Evolutionary conservation across 2,329 filamentous ascomycete species (phyloP), one percentile per base, ranked within the genome.

Genomic region (Knoxdaviesia capensis): DNA sequence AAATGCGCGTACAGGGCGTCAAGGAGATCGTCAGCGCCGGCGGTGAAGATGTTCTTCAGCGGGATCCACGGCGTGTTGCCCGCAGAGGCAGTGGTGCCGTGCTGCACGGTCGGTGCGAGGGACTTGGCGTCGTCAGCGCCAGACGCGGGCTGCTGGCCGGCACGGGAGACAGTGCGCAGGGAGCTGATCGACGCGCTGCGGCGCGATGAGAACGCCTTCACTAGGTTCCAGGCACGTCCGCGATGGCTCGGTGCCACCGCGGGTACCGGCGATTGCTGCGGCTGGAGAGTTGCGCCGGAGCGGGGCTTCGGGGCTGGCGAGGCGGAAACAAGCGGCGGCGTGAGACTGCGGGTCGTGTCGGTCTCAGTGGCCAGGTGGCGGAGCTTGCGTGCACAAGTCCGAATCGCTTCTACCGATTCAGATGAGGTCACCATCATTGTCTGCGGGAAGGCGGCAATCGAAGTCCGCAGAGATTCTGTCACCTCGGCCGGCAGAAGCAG

Each of bases 1-100:
- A 75, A 58, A 49, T 76, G 70, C 0, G 71, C 71, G 49, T 74
- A 75, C 5, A 76, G 54, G 0, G 70, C 68, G 41, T 75, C 69
- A 49, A 70, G 73, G 5, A 74, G 62, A 48, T 68, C 66, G 46
- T 71, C 66, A 2, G 66, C 64, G 28, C 64, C 69, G 3, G 54
- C 49, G 1, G 65, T 62, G 50, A 76, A 74, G 41, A 75, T 62
- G 42, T 63, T 64, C 46, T 63, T 61, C 44, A 76, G 58, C 1
- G 63, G 51, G 4, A 50, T 49, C 66, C 66, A 69, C 2, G 60
- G 58, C 11, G 34, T 32, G 6, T 20, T 34, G 33, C 28, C 37
- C n/a, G 33, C 33, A 11, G 36, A n/a, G 10, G 36, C 20, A 20
- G 20, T 20, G 20, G 20, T 20, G 20, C 20, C 3, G 20, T 20